Percentiles rank a stretch among this genome's conserved stretches.
phyloP scores from a whole-genome alignment of 768 basidiomycete genomes.

The Leucosporidium creatinivorum region DNA sequence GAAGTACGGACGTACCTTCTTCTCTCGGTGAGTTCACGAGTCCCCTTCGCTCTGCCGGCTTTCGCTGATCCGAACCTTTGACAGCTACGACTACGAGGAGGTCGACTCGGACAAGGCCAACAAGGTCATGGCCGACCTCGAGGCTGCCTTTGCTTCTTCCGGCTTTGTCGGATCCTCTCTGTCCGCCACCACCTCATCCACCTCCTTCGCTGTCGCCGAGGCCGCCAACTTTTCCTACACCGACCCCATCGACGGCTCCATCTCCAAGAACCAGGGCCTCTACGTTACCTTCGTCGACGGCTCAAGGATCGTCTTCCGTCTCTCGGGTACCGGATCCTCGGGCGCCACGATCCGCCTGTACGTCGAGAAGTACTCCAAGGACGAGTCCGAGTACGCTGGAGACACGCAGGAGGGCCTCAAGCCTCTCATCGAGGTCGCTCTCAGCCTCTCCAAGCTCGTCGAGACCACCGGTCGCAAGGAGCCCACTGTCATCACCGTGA shows the following conservation, averaged over 20 bases:
- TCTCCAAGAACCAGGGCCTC: slow-evolving; percentile 92
- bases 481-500: slow-evolving; percentile 91
- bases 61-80: not conserved
- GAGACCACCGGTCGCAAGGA: slow-evolving; percentile 76
- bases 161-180: slow-evolving; percentile 64
- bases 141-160: slow-evolving; percentile 54
- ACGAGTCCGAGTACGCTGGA: slow-evolving; percentile 46
- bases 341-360: slow-evolving; percentile 97
- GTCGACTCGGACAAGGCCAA: slow-evolving; percentile 85
- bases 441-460: slow-evolving; percentile 74
- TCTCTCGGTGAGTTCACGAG: slow-evolving; percentile 54
- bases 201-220: slow-evolving; percentile 66
- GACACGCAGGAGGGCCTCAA: slow-evolving; percentile 79
- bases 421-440: slow-evolving; percentile 90
- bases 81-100: slow-evolving; percentile 94
- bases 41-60: not conserved
- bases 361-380: slow-evolving; percentile 76
- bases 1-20: slow-evolving; percentile 93
- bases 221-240: slow-evolving; percentile 90
- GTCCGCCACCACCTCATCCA: slow-evolving; percentile 58
- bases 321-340: slow-evolving; percentile 91
- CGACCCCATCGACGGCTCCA: slow-evolving; percentile 92
- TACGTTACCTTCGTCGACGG: slow-evolving; percentile 87
- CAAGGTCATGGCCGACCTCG: slow-evolving; percentile 69
- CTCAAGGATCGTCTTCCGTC: slow-evolving; percentile 85